Evolutionary conservation across 176 grass and related monocot species (phyloP).

Genomic region (Juncus inflexus): DNA sequence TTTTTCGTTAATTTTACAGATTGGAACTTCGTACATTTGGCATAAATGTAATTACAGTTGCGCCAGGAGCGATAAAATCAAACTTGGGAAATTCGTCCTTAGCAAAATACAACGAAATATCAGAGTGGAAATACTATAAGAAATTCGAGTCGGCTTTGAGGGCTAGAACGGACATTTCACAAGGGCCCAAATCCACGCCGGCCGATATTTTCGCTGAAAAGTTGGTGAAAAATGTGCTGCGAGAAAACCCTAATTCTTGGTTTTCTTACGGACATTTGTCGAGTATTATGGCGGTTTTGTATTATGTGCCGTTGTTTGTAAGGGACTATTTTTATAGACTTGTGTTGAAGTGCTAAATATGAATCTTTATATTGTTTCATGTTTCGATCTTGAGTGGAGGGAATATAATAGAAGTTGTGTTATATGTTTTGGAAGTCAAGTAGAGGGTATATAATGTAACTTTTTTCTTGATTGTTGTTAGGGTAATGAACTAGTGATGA

Average conservation of each 20-base stretch:
- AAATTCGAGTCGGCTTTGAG: slow-evolving; percentile 44
- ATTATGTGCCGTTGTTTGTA: slow-evolving; percentile 59
- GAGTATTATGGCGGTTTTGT: slow-evolving; percentile 45
- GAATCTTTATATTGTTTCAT: too few species aligned
- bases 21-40: slow-evolving; percentile 71
- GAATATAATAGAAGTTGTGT: too few species aligned
- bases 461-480: too few species aligned
- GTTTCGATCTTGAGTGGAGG: too few species aligned
- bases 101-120: slow-evolving; percentile 50
- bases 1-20: slow-evolving; percentile 28
- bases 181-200: slow-evolving; percentile 43
- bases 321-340: slow-evolving; percentile 69
- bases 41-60: slow-evolving; percentile 73
- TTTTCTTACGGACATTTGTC: slow-evolving; percentile 66
- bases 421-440: too few species aligned
- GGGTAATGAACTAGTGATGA: too few species aligned
- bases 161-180: slow-evolving; percentile 56
- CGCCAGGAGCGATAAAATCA: slow-evolving; percentile 71
- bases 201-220: slow-evolving; percentile 71
- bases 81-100: slow-evolving; percentile 63
- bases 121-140: slow-evolving; percentile 90
- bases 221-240: slow-evolving; percentile 50
- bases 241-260: slow-evolving; percentile 60
- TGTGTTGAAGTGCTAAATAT: slow-evolving; percentile 50
- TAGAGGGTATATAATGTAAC: too few species aligned